phyloP scores from a whole-genome alignment of 2,329 filamentous ascomycete genomes.

The Pyrenochaeta sp. region DNA sequence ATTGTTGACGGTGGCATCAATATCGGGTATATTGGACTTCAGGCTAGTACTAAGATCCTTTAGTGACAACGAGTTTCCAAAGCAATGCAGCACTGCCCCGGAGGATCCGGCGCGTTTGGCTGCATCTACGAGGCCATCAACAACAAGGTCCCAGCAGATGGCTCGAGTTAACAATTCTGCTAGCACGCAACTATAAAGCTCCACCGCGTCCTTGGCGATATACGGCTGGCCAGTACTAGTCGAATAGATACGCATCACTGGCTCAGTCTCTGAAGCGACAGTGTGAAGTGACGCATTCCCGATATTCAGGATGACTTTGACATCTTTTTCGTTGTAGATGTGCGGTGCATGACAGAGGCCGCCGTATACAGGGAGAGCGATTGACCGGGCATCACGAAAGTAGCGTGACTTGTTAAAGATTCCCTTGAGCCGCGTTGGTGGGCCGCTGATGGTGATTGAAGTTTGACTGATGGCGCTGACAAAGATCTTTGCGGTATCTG shows the following conservation, averaged over 20 bases:
- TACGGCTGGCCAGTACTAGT: constrained; percentile 54
- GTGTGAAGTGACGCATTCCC: not conserved
- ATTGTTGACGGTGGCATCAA: constrained; percentile 1
- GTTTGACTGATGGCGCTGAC: constrained; percentile 35
- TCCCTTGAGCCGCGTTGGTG: constrained; percentile 36
- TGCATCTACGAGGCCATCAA: constrained; percentile 19
- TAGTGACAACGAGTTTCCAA: constrained; percentile 29
- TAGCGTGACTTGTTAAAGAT: constrained; percentile 32
- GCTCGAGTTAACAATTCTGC: constrained; percentile 22
- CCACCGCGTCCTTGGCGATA: constrained; percentile 25
- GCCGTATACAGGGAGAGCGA: constrained; percentile 36
- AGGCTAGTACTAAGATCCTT: constrained; percentile 21
- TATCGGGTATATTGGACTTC: not conserved
- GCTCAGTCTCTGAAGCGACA: constrained; percentile 16
- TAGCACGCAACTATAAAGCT: constrained; percentile 21
- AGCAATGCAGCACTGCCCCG: constrained; percentile 12
- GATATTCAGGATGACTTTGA: constrained; percentile 30
- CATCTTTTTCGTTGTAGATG: constrained; percentile 38
- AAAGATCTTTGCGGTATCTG: constrained; percentile 33
- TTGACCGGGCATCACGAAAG: constrained; percentile 24
- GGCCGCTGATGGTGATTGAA: constrained; percentile 42
- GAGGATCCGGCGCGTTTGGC: not conserved
- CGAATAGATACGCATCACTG: constrained; percentile 55
- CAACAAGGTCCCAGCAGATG: constrained; percentile 27
- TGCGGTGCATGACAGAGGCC: constrained; percentile 42